Percentiles rank a stretch among this genome's conserved stretches.
Conservation (phyloP, 441 rosid species). For the Corymbia calophylla region DNA sequence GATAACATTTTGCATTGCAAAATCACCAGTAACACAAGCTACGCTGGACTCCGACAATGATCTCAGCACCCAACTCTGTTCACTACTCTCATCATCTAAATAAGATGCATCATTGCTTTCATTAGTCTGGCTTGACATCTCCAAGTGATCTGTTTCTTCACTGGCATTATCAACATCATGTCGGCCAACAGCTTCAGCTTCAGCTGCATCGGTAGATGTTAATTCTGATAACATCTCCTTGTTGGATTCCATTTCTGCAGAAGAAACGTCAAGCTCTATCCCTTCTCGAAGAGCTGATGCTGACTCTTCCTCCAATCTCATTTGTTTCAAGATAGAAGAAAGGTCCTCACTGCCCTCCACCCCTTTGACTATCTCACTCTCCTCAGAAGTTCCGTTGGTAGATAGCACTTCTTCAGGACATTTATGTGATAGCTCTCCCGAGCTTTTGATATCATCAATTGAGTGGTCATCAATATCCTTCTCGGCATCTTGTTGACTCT, state of each 20-base stretch:
- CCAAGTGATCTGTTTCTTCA: slow-evolving; percentile 34
- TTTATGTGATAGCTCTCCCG: slow-evolving; percentile 5
- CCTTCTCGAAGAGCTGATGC: slow-evolving; percentile 28
- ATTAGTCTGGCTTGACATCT: slow-evolving; percentile 41
- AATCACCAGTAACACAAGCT: slow-evolving; percentile 90
- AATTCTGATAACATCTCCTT: slow-evolving; percentile 2
- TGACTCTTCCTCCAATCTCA: slow-evolving; percentile 68
- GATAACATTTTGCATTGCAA: slow-evolving; percentile 94
- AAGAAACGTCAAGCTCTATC: slow-evolving; percentile 2
- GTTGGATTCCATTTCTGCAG: slow-evolving; percentile 4
- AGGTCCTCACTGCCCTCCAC: slow-evolving; percentile 27
- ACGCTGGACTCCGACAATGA: slow-evolving; percentile 87
- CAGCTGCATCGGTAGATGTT: slow-evolving; percentile 9
- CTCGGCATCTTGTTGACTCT: slow-evolving; percentile 44
- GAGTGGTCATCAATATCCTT: slow-evolving; percentile 15
- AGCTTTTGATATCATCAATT: slow-evolving; percentile 4
- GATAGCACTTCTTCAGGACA: slow-evolving; percentile 14
- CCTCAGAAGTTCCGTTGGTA: slow-evolving; percentile 17
- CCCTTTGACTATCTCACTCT: slow-evolving; percentile 9
- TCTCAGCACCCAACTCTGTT: slow-evolving; percentile 80
- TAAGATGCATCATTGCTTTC: slow-evolving; percentile 43
- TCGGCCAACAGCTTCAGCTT: slow-evolving; percentile 16
- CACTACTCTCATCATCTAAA: slow-evolving; percentile 67
- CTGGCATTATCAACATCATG: slow-evolving; percentile 16
- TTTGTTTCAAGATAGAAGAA: slow-evolving; percentile 40